phyloP scores from a whole-genome alignment of 495 filamentous ascomycete species.

The Neurospora terricola region DNA sequence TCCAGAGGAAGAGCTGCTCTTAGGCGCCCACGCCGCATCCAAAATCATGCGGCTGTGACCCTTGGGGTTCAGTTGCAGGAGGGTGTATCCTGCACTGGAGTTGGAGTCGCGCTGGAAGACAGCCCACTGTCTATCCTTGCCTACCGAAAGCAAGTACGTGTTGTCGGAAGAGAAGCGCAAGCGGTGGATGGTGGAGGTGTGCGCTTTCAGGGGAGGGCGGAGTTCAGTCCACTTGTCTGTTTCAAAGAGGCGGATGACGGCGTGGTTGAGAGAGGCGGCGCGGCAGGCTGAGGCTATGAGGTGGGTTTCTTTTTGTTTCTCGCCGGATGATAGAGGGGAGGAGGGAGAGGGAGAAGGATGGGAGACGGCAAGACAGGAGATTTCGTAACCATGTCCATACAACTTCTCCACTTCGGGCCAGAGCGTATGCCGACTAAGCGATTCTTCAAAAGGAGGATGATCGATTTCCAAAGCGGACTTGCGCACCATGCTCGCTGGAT shows the following conservation, averaged over 20 bases:
- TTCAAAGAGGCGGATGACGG: slow-evolving; percentile 85
- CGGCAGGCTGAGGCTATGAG: slow-evolving; percentile 89
- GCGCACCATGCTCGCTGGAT: slow-evolving; percentile 31
- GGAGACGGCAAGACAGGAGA: slow-evolving; percentile 77
- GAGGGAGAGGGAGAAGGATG: slow-evolving; percentile 18
- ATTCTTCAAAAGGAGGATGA: slow-evolving; percentile 80
- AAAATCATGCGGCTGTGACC: slow-evolving; percentile 88
- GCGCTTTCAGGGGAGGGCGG: slow-evolving; percentile 66
- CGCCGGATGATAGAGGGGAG: not conserved
- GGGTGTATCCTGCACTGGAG: slow-evolving; percentile 36
- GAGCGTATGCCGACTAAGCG: slow-evolving; percentile 77
- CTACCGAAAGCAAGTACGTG: slow-evolving; percentile 69
- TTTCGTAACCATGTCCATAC: slow-evolving; percentile 98
- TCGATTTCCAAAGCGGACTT: slow-evolving; percentile 39
- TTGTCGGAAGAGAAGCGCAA: slow-evolving; percentile 73
- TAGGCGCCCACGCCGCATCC: slow-evolving; percentile 70
- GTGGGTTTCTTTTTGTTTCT: slow-evolving; percentile 35
- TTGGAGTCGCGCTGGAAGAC: slow-evolving; percentile 49
- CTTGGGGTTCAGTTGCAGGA: slow-evolving; percentile 59
- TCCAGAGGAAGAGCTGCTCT: not conserved
- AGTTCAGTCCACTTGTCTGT: slow-evolving; percentile 80
- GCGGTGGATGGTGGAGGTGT: slow-evolving; percentile 74
- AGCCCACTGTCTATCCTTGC: slow-evolving; percentile 83
- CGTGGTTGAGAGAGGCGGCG: slow-evolving; percentile 85
- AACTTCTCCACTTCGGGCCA: slow-evolving; percentile 97